Evolutionary conservation across 306 rosid species (phyloP), one percentile per base, ranked within the genome.

Genomic region (Gastrolobium villosum): DNA sequence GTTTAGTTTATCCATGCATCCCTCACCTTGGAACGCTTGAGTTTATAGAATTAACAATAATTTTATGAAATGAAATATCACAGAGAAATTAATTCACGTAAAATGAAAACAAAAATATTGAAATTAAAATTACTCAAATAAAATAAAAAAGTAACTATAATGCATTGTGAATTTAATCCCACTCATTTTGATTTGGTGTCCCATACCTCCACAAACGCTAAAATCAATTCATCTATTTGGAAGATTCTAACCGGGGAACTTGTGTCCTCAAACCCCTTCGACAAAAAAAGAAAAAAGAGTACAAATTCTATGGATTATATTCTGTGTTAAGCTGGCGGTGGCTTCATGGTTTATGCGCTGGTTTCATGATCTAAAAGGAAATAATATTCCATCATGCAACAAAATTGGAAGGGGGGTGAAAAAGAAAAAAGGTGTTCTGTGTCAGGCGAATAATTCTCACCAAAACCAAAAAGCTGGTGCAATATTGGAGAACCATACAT

Each of bases 331-430:
- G 62, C 10, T 36, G 39, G 7, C 39, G 40, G 28, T 46, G 52
- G 14, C 56, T 81, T 68, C 36, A 59, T 39, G 77, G n/a, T 67
- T 49, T 37, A 81, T 60, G 67, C 40, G 46, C 72, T 49, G 74
- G 26, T 76, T 82, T 71, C 86, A 72, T 64, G 64, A 65, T 71
- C 76, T 35, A 36, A 72, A 77, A 61, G 80, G 40, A 72, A 65
- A 72, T 57, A 78, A 72, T 65, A 83, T 77, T 77, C 76, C 79
- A 46, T 46, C 75, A 45, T 31, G 41, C 11, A 52, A 62, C 40
- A 31, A 54, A 53, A 41, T 72, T 64, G n/a, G 30, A 6, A 60
- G 8, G 3, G 4, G 31, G 31, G 40, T 40, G 0, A 30, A 7
- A 43, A 48, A 8, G 4, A 63, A 31, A 6, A 1, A 39, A 6